Evolutionary conservation across 208 protist species (phyloP).

Genomic region (Wallacemonas sp.): DNA sequence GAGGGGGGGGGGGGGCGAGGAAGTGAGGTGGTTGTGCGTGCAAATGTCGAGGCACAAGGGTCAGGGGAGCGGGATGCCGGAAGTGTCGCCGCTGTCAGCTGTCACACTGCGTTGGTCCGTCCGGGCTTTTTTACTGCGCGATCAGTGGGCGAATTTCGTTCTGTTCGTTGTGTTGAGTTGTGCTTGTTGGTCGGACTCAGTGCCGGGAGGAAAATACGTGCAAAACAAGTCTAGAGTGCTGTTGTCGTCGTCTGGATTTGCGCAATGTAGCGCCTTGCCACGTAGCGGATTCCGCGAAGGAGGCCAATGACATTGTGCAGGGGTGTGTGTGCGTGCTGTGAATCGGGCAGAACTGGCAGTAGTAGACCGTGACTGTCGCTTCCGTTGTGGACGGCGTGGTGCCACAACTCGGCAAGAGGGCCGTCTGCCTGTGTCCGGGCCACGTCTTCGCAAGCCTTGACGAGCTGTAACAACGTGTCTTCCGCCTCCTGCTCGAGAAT

Average conservation of each 20-base stretch:
- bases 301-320: constrained; percentile 23
- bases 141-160: too few species aligned
- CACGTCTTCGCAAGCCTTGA: constrained; percentile 1
- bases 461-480: constrained; percentile 4
- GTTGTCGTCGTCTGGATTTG: constrained; percentile 1
- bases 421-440: background rate
- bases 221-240: too few species aligned
- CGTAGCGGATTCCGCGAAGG: constrained; percentile 20
- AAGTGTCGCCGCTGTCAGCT: too few species aligned
- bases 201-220: too few species aligned
- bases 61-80: too few species aligned
- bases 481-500: background rate
- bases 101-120: too few species aligned
- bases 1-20: too few species aligned
- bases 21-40: too few species aligned
- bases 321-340: constrained; percentile 12
- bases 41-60: too few species aligned
- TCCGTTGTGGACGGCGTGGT: background rate
- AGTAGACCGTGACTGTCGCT: background rate
- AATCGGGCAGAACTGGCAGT: constrained; percentile 9
- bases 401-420: background rate
- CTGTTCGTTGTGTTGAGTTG: too few species aligned
- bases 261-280: background rate
- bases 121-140: too few species aligned
- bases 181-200: too few species aligned